Conservation (phyloP, 1,284 basidiomycete species). For the Trametes polyzona region DNA sequence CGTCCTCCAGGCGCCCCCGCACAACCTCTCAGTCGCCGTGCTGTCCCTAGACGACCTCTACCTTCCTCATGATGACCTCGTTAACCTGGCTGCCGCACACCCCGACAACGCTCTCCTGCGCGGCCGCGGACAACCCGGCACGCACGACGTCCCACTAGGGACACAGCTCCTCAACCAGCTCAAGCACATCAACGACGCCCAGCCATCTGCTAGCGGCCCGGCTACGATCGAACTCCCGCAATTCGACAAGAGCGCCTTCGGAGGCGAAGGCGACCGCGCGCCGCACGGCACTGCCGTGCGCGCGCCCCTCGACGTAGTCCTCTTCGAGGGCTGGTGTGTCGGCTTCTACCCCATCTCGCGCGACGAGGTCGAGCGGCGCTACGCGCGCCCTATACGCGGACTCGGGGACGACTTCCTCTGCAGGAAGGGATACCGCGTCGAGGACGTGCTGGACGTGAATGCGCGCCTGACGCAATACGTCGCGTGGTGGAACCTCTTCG, state of each 20-base stretch:
- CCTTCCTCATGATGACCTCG: slow-evolving; percentile 66
- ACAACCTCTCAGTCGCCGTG: slow-evolving; percentile 62
- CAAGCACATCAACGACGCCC: slow-evolving; percentile 46
- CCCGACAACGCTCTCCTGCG: slow-evolving; percentile 68
- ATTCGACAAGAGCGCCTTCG: slow-evolving; percentile 86
- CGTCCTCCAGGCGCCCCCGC: slow-evolving; percentile 50
- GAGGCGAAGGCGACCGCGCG: slow-evolving; percentile 84
- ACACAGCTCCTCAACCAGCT: slow-evolving; percentile 54
- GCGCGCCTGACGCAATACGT: slow-evolving; percentile 59
- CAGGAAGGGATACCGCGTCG: slow-evolving; percentile 39
- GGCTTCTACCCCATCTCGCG: slow-evolving; percentile 67
- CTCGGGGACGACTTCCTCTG: slow-evolving; percentile 46
- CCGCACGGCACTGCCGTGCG: slow-evolving; percentile 44
- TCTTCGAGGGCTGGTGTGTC: slow-evolving; percentile 87
- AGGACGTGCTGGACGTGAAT: slow-evolving; percentile 68
- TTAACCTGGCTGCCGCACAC: slow-evolving; percentile 54
- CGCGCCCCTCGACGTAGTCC: slow-evolving; percentile 77
- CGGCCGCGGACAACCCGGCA: slow-evolving; percentile 87
- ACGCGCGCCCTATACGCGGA: slow-evolving; percentile 39
- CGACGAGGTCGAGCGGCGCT: slow-evolving; percentile 48
- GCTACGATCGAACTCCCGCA: slow-evolving; percentile 63
- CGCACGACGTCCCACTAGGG: slow-evolving; percentile 80
- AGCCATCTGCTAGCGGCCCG: no score
- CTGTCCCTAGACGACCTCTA: slow-evolving; percentile 90
- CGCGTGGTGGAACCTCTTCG: slow-evolving; percentile 68